phyloP scores from a whole-genome alignment of 179 eudicot genomes.

The Beta macrorhiza region DNA sequence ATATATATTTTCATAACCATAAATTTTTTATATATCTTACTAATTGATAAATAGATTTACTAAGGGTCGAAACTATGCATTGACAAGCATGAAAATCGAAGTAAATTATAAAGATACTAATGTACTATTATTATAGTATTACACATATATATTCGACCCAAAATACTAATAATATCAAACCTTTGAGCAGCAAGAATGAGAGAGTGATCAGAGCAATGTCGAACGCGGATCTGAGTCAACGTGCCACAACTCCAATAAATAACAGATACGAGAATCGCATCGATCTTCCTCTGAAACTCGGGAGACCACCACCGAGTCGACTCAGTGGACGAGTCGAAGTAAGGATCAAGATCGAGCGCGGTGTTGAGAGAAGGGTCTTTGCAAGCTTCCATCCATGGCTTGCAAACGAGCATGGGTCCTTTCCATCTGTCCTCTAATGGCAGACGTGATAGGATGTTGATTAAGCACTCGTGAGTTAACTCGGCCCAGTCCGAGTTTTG shows the following conservation, averaged over 20 bases:
- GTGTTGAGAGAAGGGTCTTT: conserved; percentile 60
- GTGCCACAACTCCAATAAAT: conserved; percentile 57
- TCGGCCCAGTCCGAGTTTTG: conserved; percentile 57
- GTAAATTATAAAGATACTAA: not conserved
- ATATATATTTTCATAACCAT: too few species aligned
- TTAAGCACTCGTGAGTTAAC: conserved; percentile 66
- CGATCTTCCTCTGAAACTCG: conserved; percentile 62
- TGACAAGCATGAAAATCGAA: not conserved
- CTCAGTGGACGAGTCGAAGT: conserved; percentile 59
- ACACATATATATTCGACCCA: too few species aligned
- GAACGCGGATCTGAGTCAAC: conserved; percentile 55
- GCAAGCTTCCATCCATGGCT: conserved; percentile 68
- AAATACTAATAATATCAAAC: conserved; percentile 26
- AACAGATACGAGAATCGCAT: conserved; percentile 60
- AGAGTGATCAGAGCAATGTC: conserved; percentile 81
- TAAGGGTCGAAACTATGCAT: not conserved
- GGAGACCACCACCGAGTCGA: conserved; percentile 71
- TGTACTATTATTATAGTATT: too few species aligned
- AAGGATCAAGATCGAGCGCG: conserved; percentile 56
- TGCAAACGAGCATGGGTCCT: conserved; percentile 68
- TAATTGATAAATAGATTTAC: not conserved
- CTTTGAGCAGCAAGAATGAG: conserved; percentile 59
- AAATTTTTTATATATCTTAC: not conserved
- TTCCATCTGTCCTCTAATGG: conserved; percentile 63
- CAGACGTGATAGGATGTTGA: conserved; percentile 71